Base-by-base conservation (phyloP, 1,139 yeast species). In the Kurtzmaniella quercitrusa region DNA sequence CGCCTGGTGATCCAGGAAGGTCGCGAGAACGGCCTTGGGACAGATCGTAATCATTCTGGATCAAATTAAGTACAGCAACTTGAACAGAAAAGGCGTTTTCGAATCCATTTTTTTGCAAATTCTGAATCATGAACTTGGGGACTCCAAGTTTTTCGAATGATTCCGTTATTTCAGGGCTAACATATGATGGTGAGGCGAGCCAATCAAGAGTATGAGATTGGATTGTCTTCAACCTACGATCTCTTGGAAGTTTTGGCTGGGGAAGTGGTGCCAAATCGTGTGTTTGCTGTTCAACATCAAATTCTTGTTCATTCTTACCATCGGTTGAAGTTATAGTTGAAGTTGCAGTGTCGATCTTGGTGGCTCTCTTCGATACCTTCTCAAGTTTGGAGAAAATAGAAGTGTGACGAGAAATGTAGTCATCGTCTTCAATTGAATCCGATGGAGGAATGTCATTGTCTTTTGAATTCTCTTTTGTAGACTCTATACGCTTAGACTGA, bases 221-320 rank as follows among this genome's bases (percentile, higher is more conserved):
- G 18, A 63, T 65, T 12, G 76, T 55, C 3, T 67, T 57, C 20
- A 80, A 60, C 41, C 58, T 61, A 39, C 57, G 60, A 50, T 81
- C 84, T 51, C 71, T 62, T 2, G 85, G 85, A 30, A 80, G 65
- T 38, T 68, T 80, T 0, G 94, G 95, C 59, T 88, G 96, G 1
- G 97, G 97, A 41, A 91, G 66, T 11, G 96, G 95, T 3, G 75
- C 83, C 38, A 91, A 68, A 38, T 79, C 83, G 47, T 76, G 78
- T 5, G 53, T 54, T 21, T 65, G 30, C 5, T 26, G 30, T 26
- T 26, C 30, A 26, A 11, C 30, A 9, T 26, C 30, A 9, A 14
- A 6, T 3, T 4, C 4, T 9, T 26, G 30, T 5, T 12, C 4
- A 12, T 4, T 11, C 4, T 6, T 26, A 6, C n/a, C 30, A 14